These are phyloP conservation scores for Colletotrichum costaricense DNA, from an alignment of 2,329 filamentous ascomycete species.

Conservation along the genomic window DNA sequence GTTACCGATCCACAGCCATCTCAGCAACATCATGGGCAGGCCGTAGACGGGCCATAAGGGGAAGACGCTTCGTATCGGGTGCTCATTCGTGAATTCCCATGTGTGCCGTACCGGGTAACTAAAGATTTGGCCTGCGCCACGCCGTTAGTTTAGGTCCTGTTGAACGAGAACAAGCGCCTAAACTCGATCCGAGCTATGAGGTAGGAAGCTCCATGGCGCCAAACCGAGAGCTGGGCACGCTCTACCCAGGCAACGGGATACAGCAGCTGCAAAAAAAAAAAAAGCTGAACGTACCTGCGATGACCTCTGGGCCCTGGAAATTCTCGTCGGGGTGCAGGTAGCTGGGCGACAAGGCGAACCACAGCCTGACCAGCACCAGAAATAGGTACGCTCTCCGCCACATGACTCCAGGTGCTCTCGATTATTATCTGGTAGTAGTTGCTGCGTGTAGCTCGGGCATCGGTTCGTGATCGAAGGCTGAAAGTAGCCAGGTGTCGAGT, in stretches of 20 bases:
- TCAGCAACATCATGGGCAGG: slow-evolving; percentile 89
- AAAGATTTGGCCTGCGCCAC: slow-evolving; percentile 82
- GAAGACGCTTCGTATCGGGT: slow-evolving; percentile 95
- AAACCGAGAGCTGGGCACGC: not conserved
- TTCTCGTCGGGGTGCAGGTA: slow-evolving; percentile 99
- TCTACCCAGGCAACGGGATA: not conserved
- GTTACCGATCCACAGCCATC: slow-evolving; percentile 92
- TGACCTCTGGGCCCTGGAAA: slow-evolving; percentile 97
- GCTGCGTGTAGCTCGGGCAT: slow-evolving; percentile 40
- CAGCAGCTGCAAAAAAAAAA: not conserved
- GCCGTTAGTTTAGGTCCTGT: slow-evolving; percentile 25
- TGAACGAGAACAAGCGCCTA: slow-evolving; percentile 32
- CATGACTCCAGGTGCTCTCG: slow-evolving; percentile 64
- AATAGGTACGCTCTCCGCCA: slow-evolving; percentile 92
- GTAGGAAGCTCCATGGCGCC: slow-evolving; percentile 19
- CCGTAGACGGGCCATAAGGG: slow-evolving; percentile 97
- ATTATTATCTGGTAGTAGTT: slow-evolving; percentile 27
- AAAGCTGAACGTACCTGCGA: slow-evolving; percentile 77
- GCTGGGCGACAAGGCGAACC: slow-evolving; percentile 93
- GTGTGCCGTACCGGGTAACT: slow-evolving; percentile 89
- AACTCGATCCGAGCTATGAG: slow-evolving; percentile 21
- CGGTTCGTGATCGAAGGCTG: slow-evolving; percentile 24
- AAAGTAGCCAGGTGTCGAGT: not conserved
- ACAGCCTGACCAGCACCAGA: slow-evolving; percentile 87
- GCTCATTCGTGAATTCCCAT: slow-evolving; percentile 93